Evolutionary conservation across 257 asterid genomes (phyloP), one percentile per base, ranked within the genome.

Genomic region (Lycium ferocissimum): DNA sequence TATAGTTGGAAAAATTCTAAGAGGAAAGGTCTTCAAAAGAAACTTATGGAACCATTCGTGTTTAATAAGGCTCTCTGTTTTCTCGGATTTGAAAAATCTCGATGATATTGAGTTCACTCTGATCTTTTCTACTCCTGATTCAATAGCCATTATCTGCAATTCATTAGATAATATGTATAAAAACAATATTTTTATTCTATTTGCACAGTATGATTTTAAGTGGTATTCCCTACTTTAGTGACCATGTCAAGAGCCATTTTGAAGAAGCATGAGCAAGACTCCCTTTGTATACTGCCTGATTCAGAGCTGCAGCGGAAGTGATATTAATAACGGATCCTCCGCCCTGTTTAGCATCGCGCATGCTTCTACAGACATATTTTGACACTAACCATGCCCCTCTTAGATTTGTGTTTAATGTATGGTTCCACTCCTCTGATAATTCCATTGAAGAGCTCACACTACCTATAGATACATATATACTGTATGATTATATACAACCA

Each of bases 81-180:
- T 88, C 85, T 88, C 92, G 0, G 91, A 89, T 76, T 86, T 85
- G 15, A 90, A 87, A 78, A 90, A 63, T 35, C 89, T 90, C 0
- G 91, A 91, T 7, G 91, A 72, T 84, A 89, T 83, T 2, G 91
- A 86, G 81, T 91, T 91, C 82, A 88, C 87, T 61, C 92, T 85
- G 47, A 91, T 91, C n/a, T 84, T 86, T 40, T 81, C 70, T 9
- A 49, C 67, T 12, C 93, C 91, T 8, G 89, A 57, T 61, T 89
- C 93, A 49, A 86, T 20, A 0, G 92, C 90, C 93, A 91, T 91
- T 1, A 84, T 72, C 91, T 90, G 90, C 15, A 17, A 58, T 53
- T 43, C 26, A 18, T 1, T 20, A 0, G 15, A 15, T 70, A 79
- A 54, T 14, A 1, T 5, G 45, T 40, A 40, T 40, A 40, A 40